Conservation (phyloP, 2,329 filamentous ascomycete species). For the Akanthomyces muscarius region DNA sequence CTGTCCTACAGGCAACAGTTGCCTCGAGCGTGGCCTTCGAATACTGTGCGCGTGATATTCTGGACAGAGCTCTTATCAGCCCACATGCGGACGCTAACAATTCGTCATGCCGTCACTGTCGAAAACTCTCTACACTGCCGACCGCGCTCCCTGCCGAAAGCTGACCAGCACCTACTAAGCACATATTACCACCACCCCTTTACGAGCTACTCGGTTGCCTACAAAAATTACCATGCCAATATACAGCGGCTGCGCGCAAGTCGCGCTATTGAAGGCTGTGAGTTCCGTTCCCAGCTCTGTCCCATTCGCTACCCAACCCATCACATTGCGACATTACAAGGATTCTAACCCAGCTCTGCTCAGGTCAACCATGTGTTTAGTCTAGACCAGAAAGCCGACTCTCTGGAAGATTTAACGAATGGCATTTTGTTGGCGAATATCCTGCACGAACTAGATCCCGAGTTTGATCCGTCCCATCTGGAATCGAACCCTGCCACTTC, state of each 20-base stretch:
- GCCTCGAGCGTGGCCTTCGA: background rate
- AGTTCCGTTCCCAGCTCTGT: conserved; percentile 25
- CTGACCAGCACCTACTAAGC: background rate
- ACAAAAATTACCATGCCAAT: conserved; percentile 30
- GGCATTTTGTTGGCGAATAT: conserved; percentile 52
- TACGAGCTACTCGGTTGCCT: background rate
- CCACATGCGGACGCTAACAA: background rate
- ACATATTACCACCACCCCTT: background rate
- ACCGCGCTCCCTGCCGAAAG: background rate
- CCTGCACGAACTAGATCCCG: conserved; percentile 53
- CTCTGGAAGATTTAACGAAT: conserved; percentile 50
- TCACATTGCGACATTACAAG: background rate
- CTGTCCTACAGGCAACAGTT: background rate
- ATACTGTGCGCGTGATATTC: background rate
- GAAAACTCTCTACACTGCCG: background rate
- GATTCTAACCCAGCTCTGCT: conserved; percentile 5
- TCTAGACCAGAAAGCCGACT: conserved; percentile 43
- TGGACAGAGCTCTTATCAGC: background rate
- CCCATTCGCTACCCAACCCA: background rate
- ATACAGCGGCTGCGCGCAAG: conserved; percentile 43
- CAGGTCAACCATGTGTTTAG: conserved; percentile 40
- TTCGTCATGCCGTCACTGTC: conserved; percentile 6
- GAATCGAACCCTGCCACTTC: conserved; percentile 42
- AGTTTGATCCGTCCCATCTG: conserved; percentile 53
- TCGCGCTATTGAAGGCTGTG: conserved; percentile 55